Evolutionary conservation across 257 asterid species (phyloP).

Genomic region (Penstemon barbatus): DNA sequence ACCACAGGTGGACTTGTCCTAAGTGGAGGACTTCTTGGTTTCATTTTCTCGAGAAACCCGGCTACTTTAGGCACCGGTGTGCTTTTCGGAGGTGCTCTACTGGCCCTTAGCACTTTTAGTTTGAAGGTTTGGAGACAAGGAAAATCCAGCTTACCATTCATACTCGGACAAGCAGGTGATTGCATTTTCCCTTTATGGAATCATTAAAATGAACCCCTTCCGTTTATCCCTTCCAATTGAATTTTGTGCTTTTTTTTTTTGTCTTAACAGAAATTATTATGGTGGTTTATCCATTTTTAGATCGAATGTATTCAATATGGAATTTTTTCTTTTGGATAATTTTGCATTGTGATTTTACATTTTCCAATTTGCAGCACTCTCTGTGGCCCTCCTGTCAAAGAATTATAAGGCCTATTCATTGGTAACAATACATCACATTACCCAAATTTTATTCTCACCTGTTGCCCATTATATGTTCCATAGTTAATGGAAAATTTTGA

Average conservation of each 20-base stretch:
- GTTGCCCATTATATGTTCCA: background rate
- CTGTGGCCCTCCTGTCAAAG: slow-evolving; percentile 68
- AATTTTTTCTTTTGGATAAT: slow-evolving; percentile 1
- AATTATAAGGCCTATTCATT: slow-evolving; percentile 63
- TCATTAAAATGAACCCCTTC: background rate
- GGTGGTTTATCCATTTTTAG: too few relatives aligned
- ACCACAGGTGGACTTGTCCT: slow-evolving; percentile 76
- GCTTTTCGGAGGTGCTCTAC: slow-evolving; percentile 77
- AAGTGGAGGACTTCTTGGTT: slow-evolving; percentile 72
- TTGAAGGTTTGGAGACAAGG: slow-evolving; percentile 89
- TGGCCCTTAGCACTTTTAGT: slow-evolving; percentile 80
- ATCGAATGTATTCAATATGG: background rate
- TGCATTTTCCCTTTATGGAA: slow-evolving; percentile 18
- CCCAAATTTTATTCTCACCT: background rate
- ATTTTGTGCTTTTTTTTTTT: background rate
- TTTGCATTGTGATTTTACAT: background rate
- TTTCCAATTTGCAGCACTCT: slow-evolving; percentile 56
- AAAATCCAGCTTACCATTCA: slow-evolving; percentile 89
- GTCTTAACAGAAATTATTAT: too few relatives aligned
- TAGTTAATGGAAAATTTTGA: slow-evolving; percentile 21
- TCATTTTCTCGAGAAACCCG: slow-evolving; percentile 66
- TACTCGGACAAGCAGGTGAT: slow-evolving; percentile 91
- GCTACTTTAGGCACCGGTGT: slow-evolving; percentile 58
- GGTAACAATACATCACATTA: slow-evolving; percentile 42
- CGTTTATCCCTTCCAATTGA: background rate